These are phyloP conservation scores for Harringtonia lauricola DNA, from an alignment of 2,329 filamentous ascomycete genomes.

Conservation along the genomic window DNA sequence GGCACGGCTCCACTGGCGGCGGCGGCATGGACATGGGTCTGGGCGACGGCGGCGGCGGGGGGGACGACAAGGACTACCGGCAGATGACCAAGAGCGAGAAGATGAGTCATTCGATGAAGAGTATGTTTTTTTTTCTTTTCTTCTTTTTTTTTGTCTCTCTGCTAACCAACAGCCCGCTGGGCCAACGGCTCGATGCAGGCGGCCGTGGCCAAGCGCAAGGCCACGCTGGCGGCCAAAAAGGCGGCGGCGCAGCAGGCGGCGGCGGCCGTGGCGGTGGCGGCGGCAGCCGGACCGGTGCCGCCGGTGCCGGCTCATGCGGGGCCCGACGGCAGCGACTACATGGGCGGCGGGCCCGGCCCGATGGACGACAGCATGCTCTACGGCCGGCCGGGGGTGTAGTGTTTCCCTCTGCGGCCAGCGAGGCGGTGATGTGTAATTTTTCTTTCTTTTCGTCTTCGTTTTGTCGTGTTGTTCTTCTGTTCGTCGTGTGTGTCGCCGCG, in stretches of 20 bases:
- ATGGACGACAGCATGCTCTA: not conserved
- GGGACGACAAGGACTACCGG: slow-evolving; percentile 42
- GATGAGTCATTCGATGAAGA: slow-evolving; percentile 56
- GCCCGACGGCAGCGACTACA: not conserved
- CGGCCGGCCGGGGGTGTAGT: not conserved
- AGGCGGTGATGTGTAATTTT: not conserved
- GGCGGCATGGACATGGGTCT: slow-evolving; percentile 8
- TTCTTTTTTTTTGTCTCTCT: not conserved
- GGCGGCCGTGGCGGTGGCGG: slow-evolving; percentile 6
- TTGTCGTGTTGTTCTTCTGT: too few species aligned
- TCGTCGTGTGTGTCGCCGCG: too few species aligned
- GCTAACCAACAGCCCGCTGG: slow-evolving; percentile 37
- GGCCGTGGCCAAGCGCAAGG: slow-evolving; percentile 50
- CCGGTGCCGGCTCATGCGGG: not conserved
- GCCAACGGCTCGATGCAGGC: slow-evolving; percentile 48
- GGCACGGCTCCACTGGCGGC: not conserved
- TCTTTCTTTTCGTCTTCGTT: too few species aligned
- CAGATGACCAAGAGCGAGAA: slow-evolving; percentile 55
- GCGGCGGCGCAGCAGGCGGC: slow-evolving; percentile 14
- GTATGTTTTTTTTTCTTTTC: slow-evolving; percentile 29
- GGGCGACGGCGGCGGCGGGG: slow-evolving; percentile 24
- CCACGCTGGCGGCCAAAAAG: slow-evolving; percentile 49
- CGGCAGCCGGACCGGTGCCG: not conserved
- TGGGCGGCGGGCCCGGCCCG: not conserved
- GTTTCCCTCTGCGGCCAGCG: too few species aligned